Evolutionary conservation across 495 filamentous ascomycete species (phyloP).

Genomic region (Tricharina praecox): DNA sequence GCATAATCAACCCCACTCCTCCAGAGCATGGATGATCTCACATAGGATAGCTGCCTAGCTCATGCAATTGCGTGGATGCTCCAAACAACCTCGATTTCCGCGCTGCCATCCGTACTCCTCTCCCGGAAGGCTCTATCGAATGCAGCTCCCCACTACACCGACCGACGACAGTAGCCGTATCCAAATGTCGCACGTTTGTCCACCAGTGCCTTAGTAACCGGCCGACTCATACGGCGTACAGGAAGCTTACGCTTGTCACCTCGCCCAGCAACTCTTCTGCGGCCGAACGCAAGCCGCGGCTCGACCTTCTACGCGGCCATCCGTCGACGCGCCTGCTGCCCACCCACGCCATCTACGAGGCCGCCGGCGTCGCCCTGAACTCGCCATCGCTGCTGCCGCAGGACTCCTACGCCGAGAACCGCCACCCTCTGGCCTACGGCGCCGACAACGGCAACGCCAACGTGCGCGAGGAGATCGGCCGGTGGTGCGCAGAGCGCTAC

Average conservation of each 20-base stretch:
- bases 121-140: no score
- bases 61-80: not conserved
- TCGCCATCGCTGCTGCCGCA: conserved; percentile 37
- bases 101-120: no score
- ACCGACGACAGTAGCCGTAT: no score
- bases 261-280: not conserved
- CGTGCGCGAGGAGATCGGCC: conserved; percentile 43
- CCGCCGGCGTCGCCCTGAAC: conserved; percentile 40
- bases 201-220: no score
- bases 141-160: no score
- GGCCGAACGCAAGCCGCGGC: not conserved
- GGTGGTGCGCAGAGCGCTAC: conserved; percentile 55
- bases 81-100: no score
- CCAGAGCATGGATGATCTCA: no score
- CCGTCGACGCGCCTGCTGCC: conserved; percentile 42
- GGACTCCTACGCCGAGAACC: conserved; percentile 9
- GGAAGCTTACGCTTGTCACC: not conserved
- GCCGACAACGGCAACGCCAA: conserved; percentile 58
- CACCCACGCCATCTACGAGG: conserved; percentile 36
- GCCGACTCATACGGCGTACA: no score
- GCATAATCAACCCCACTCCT: no score
- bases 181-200: no score
- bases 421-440: conserved; percentile 47
- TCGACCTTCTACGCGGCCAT: conserved; percentile 25
- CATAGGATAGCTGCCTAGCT: not conserved